Base-by-base conservation (phyloP, 1,284 basidiomycete species). In the Fomes fomentarius region DNA sequence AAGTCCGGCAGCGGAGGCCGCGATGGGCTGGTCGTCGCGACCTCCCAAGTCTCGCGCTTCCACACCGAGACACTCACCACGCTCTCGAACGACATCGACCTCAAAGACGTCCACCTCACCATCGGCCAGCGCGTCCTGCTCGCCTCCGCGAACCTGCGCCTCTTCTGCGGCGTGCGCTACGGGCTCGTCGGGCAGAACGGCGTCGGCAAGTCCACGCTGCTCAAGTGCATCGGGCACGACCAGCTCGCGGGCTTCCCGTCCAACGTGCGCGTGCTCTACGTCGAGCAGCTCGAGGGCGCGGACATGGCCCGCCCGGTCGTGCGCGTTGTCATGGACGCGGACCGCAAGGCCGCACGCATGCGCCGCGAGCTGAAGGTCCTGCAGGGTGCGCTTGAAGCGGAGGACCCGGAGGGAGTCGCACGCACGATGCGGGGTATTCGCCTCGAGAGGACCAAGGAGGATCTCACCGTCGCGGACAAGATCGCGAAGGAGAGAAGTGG, bases 171-270 rank as follows among this genome's bases (percentile, higher is more conserved):
- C 11, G 70, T 77, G 7, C 74, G 76, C 38, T 85, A 85, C 66
- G 81, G 60, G 2, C 54, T 99, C 68, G 93, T 99, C 62, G 96
- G 96, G 54, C 94, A 95, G 62, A 99, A 99, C 76, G 96, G 96
- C 71, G 89, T 96, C 39, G 96, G 96, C 57, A 99, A 99, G 73
- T 98, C 96, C 21, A 99, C 96, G 8, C 84, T 99, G 41, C 83
- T 99, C 45, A 88, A 97, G 77, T 85, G 98, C 56, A 93, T 99
- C 74, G 98, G 91, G 4, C 41, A 56, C 51, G 50, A 56, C 42
- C 52, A 50, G 34, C 60, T 61, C 35, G 47, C 60, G 3, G 57
- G 60, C 26, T 56, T 61, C 52, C 57, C 60, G 17, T 51, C 60
- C n/a, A 61, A 61, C 47, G 52, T 61, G 24, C 56, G 60, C 42